phyloP scores from a whole-genome alignment of 2,329 filamentous ascomycete genomes.

The Cladorrhinum sp. region DNA sequence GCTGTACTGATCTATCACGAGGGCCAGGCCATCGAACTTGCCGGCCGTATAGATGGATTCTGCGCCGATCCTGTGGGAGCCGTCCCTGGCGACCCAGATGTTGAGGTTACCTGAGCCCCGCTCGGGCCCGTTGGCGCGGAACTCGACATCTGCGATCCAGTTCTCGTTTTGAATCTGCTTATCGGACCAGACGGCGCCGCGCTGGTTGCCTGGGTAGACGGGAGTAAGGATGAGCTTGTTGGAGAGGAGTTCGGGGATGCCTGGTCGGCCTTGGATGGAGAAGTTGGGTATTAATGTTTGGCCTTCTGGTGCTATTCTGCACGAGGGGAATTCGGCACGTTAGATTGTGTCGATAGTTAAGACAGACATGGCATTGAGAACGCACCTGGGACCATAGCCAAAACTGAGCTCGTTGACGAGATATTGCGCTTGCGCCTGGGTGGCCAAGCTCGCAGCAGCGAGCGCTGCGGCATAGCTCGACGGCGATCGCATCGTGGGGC shows the following conservation, averaged over 20 bases:
- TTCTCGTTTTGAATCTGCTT: slow-evolving; percentile 57
- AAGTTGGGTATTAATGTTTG: slow-evolving; percentile 53
- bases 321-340: slow-evolving; percentile 1
- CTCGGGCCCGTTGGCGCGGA: slow-evolving; percentile 82
- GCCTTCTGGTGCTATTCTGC: slow-evolving; percentile 63
- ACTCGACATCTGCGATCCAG: slow-evolving; percentile 83
- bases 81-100: slow-evolving; percentile 81
- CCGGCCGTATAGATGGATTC: slow-evolving; percentile 80
- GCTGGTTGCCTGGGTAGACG: slow-evolving; percentile 77
- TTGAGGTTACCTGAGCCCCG: slow-evolving; percentile 85
- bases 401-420: slow-evolving; percentile 75
- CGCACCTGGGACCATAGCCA: slow-evolving; percentile 62
- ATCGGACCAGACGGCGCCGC: slow-evolving; percentile 79
- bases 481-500: slow-evolving; percentile 42
- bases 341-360: slow-evolving; percentile 1
- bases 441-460: slow-evolving; percentile 46
- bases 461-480: slow-evolving; percentile 32
- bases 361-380: not conserved
- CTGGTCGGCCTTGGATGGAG: slow-evolving; percentile 51
- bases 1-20: slow-evolving; percentile 82
- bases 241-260: slow-evolving; percentile 65
- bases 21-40: slow-evolving; percentile 83
- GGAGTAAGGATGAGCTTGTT: slow-evolving; percentile 92
- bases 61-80: slow-evolving; percentile 61
- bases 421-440: slow-evolving; percentile 56